Percentiles rank a stretch among this genome's conserved stretches.
Evolutionary conservation across 2,329 filamentous ascomycete genomes (phyloP).

Genomic region (Penicillium sp.): DNA sequence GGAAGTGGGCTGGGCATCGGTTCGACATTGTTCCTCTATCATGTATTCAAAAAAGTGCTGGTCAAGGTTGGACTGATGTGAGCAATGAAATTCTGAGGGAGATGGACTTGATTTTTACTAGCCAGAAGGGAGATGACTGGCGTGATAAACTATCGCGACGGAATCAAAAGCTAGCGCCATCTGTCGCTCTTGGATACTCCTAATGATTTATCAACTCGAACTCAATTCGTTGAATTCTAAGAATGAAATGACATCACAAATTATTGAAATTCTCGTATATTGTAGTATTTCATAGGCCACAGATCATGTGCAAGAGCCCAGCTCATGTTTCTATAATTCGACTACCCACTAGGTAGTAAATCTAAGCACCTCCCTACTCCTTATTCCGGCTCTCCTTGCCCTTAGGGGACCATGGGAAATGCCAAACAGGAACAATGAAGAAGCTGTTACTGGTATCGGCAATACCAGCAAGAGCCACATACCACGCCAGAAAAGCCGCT

Average conservation of each 20-base stretch:
- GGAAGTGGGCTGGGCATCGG: conserved; percentile 31
- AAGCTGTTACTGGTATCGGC: conserved; percentile 69
- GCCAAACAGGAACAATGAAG: conserved; percentile 82
- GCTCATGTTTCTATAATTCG: background rate
- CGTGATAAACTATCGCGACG: conserved; percentile 8
- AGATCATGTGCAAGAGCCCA: background rate
- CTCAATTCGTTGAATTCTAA: background rate
- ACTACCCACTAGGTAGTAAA: background rate
- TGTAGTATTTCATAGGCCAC: background rate
- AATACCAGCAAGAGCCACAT: conserved; percentile 77
- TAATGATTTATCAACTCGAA: background rate
- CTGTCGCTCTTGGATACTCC: background rate
- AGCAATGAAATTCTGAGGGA: conserved; percentile 26
- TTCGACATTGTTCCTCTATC: conserved; percentile 30
- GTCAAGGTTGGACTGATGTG: conserved; percentile 27
- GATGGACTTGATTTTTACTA: conserved; percentile 19
- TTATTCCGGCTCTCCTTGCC: conserved; percentile 42
- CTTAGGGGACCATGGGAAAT: conserved; percentile 89
- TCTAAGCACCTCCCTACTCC: conserved; percentile 50
- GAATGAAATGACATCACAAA: background rate
- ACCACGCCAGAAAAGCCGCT: conserved; percentile 78
- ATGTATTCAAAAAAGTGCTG: conserved; percentile 10
- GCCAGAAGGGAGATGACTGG: conserved; percentile 16
- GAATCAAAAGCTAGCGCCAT: background rate
- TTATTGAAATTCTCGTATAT: background rate